Evolutionary conservation across 345 rosid genomes (phyloP), one percentile per base, ranked within the genome.

Genomic region (Brassica incana): DNA sequence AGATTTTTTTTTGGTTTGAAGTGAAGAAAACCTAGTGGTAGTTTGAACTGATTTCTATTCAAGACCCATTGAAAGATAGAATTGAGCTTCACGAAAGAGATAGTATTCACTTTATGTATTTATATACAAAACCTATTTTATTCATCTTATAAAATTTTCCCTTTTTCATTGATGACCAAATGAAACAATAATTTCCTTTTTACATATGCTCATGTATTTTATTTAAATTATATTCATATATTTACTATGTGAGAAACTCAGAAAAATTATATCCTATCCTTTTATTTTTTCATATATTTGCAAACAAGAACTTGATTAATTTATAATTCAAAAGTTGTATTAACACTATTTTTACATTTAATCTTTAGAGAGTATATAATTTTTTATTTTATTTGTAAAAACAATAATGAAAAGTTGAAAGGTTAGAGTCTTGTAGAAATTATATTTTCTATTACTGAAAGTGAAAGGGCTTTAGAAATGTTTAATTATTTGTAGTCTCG

Each of bases 1-100:
- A 67, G 66, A 32, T 20, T 67, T 58, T 54, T 56, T 56, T 59
- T 58, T 73, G 43, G 32, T 74, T 59, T 62, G 63, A 61, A 14
- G 14, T n/a, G 43, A 35, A 54, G 10, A 12, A 72, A 50, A 15
- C 6, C 23, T 72, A 65, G 36, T 54, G 43, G 8, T n/a, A 38
- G 9, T 43, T 40, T 48, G 7, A 66, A 69, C 8, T 60, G 60
- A 32, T 27, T 63, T 71, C 30, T 64, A 2, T 11, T 54, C 45
- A 32, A 59, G 2, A 14, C 58, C 18, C 18, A n/a, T n/a, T n/a
- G 58, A 50, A n/a, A 60, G 33, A 60, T 60, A 25, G n/a, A 25
- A 60, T 25, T 25, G 65, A 60, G 65, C 65, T 60, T 60, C 33
- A 25, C 25, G n/a, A 59, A 59, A 45, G 54, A 12, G 5, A 11